Conservation (phyloP, 257 asterid species). For the Fraxinus americana region DNA sequence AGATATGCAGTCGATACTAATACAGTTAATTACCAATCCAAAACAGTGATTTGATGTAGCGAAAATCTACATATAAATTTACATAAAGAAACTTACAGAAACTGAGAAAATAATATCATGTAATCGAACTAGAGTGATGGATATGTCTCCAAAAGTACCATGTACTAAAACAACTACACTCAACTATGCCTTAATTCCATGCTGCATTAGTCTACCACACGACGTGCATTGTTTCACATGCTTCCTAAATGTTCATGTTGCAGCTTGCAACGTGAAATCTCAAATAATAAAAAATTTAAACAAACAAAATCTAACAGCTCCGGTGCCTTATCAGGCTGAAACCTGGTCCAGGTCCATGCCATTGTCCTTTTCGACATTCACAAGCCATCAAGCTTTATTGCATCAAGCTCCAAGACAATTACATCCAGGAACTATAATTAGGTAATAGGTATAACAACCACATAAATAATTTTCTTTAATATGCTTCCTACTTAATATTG, state of each 20-base stretch:
- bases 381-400: not conserved
- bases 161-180: not conserved
- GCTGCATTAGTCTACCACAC: not conserved
- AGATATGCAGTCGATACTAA: not conserved
- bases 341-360: not conserved
- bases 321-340: too few relatives aligned
- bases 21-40: not conserved
- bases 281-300: not conserved
- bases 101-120: not conserved
- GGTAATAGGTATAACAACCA: not conserved
- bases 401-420: not conserved
- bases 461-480: not conserved
- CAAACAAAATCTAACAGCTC: not conserved
- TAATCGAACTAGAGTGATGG: not conserved
- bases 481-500: not conserved
- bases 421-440: not conserved
- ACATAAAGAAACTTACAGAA: not conserved
- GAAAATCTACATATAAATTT: too few relatives aligned
- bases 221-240: not conserved
- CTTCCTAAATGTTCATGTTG: not conserved
- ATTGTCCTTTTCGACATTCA: not conserved
- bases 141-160: not conserved
- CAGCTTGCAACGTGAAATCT: not conserved
- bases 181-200: not conserved
- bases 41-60: too few relatives aligned